A percentile compares a stretch with the other conserved stretches of the same genome.
Conservation (phyloP, 2,329 filamentous ascomycete species). For the Penicillium nordicum region DNA sequence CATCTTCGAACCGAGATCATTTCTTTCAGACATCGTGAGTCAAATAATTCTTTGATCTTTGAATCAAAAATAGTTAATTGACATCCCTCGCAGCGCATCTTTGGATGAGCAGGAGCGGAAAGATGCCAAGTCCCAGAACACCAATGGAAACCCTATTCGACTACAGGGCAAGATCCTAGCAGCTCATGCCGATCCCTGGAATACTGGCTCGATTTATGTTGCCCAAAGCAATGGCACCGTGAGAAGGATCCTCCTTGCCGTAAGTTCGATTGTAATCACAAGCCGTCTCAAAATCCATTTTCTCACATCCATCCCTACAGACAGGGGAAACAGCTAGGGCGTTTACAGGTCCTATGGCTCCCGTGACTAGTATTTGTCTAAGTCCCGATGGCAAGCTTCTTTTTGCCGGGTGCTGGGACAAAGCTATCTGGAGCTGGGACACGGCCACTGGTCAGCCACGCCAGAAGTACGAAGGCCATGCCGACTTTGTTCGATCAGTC, state of each 20-base stretch:
- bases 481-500: slow-evolving; percentile 87
- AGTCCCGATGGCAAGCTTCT: slow-evolving; percentile 57
- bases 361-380: slow-evolving; percentile 72
- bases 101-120: slow-evolving; percentile 57
- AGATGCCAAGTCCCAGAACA: slow-evolving; percentile 73
- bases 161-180: slow-evolving; percentile 85
- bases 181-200: slow-evolving; percentile 63
- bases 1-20: slow-evolving; percentile 69
- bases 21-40: slow-evolving; percentile 91
- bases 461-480: slow-evolving; percentile 70
- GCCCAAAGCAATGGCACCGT: slow-evolving; percentile 85
- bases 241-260: slow-evolving; percentile 70
- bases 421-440: slow-evolving; percentile 83
- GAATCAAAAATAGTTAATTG: slow-evolving; percentile 11
- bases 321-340: slow-evolving; percentile 44
- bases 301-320: slow-evolving; percentile 30
- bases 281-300: slow-evolving; percentile 1
- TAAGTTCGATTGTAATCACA: slow-evolving; percentile 48
- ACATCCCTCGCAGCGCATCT: slow-evolving; percentile 43
- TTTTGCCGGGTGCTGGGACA: slow-evolving; percentile 94
- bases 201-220: slow-evolving; percentile 64
- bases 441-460: slow-evolving; percentile 53
- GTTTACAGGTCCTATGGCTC: slow-evolving; percentile 73
- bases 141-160: slow-evolving; percentile 73
- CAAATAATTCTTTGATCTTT: slow-evolving; percentile 1